Conservation (phyloP, 2,329 filamentous ascomycete species). For the Colletotrichum acutatum region DNA sequence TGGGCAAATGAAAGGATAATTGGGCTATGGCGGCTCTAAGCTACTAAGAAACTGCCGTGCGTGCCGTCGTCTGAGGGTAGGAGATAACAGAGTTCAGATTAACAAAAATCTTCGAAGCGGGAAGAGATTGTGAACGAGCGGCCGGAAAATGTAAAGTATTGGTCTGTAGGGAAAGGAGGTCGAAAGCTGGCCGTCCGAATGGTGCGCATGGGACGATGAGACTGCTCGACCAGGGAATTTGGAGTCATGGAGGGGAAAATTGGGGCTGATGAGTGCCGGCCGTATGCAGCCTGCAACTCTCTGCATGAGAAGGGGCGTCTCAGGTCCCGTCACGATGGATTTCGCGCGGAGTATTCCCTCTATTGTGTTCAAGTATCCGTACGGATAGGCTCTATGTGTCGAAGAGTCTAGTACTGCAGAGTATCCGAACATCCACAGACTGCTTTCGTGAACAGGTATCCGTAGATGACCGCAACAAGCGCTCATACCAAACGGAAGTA, state of each 20-base stretch:
- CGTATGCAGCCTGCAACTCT: conserved; percentile 20
- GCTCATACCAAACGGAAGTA: conserved; percentile 1
- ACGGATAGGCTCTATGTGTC: neutral
- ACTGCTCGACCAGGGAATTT: neutral
- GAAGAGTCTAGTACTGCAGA: neutral
- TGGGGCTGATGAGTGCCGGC: conserved; percentile 8
- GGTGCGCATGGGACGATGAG: conserved; percentile 6
- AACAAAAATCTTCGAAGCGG: neutral
- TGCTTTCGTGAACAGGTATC: neutral
- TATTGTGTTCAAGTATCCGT: neutral
- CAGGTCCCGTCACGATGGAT: neutral
- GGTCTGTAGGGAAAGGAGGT: neutral
- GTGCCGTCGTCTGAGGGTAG: neutral
- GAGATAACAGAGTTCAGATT: too few species aligned
- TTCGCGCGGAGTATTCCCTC: neutral
- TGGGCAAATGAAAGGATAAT: neutral
- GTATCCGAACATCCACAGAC: neutral
- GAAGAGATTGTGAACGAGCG: neutral
- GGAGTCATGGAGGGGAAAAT: neutral
- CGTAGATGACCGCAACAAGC: neutral
- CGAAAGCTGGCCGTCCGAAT: neutral
- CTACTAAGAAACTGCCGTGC: conserved; percentile 10
- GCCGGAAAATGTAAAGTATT: neutral
- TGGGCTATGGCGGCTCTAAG: neutral
- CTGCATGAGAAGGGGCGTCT: neutral